phyloP scores from a whole-genome alignment of 495 filamentous ascomycete species.

The Penicillium malachiteum region DNA sequence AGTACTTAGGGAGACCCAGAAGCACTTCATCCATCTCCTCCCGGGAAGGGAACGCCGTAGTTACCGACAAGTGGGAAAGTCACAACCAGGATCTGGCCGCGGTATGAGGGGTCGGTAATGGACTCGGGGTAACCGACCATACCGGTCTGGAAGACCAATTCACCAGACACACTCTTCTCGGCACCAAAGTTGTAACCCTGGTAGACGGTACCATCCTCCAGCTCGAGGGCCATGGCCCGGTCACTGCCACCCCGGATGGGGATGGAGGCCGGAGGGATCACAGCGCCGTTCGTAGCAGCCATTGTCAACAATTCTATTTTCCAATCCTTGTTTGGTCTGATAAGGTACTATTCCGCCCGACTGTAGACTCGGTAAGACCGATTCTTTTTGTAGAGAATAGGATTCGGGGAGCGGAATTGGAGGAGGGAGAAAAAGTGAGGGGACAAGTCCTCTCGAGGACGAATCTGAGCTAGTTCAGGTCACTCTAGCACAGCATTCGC shows the following conservation, averaged over 20 bases:
- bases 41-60: conserved; percentile 89
- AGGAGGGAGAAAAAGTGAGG: conserved; percentile 25
- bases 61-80: conserved; percentile 91
- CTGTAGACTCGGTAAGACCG: conserved; percentile 35
- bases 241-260: conserved; percentile 48
- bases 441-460: conserved; percentile 49
- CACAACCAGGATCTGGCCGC: conserved; percentile 86
- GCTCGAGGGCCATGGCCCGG: conserved; percentile 73
- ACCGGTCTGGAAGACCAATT: conserved; percentile 98
- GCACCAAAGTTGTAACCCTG: conserved; percentile 95
- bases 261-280: conserved; percentile 52
- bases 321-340: conserved; percentile 19
- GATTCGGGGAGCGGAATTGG: conserved; percentile 33
- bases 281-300: conserved; percentile 33
- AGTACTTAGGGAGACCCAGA: conserved; percentile 80
- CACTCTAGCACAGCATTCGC: conserved; percentile 49
- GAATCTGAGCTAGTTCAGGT: conserved; percentile 30
- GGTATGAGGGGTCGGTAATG: conserved; percentile 89
- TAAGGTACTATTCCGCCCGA: conserved; percentile 38
- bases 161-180: conserved; percentile 85
- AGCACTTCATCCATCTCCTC: conserved; percentile 79
- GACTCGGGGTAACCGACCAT: conserved; percentile 99
- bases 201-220: conserved; percentile 84
- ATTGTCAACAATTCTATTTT: conserved; percentile 36
- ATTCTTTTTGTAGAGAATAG: conserved; percentile 30